These are phyloP conservation scores for Backusella tarrabulga DNA, from an alignment of 192 early-diverging fungal species.

Conservation along the genomic window DNA sequence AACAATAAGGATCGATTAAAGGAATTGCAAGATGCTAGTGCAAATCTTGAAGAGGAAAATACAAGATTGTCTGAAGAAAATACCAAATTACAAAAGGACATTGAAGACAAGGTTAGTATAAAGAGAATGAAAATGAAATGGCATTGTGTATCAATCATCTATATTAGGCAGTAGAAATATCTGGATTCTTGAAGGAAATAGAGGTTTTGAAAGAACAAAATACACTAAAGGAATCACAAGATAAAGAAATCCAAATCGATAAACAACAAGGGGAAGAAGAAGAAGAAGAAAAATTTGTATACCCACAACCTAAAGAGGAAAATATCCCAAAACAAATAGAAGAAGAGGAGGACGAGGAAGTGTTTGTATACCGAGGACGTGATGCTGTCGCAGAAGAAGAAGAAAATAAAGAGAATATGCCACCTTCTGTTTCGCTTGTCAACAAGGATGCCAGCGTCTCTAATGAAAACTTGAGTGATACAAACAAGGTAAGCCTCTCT, in stretches of 20 bases:
- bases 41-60: background rate
- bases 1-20: background rate
- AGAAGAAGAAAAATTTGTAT: slow-evolving; percentile 30
- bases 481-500: background rate
- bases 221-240: background rate
- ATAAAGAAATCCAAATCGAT: background rate
- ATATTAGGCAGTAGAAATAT: background rate
- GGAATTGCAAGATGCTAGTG: background rate
- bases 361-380: slow-evolving; percentile 20
- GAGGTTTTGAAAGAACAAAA: background rate
- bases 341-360: slow-evolving; percentile 36
- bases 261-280: slow-evolving; percentile 18
- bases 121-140: background rate
- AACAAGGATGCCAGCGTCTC: background rate
- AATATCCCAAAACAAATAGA: background rate
- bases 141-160: background rate
- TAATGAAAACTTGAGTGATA: background rate
- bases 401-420: background rate
- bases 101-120: background rate
- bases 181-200: background rate
- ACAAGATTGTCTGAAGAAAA: background rate
- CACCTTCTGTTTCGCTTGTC: background rate
- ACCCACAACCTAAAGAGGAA: slow-evolving; percentile 14
- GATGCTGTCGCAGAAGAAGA: background rate
- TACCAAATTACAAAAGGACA: slow-evolving; percentile 6